phyloP scores from a whole-genome alignment of 2,329 filamentous ascomycete genomes.

The Ophiostoma piceae region DNA sequence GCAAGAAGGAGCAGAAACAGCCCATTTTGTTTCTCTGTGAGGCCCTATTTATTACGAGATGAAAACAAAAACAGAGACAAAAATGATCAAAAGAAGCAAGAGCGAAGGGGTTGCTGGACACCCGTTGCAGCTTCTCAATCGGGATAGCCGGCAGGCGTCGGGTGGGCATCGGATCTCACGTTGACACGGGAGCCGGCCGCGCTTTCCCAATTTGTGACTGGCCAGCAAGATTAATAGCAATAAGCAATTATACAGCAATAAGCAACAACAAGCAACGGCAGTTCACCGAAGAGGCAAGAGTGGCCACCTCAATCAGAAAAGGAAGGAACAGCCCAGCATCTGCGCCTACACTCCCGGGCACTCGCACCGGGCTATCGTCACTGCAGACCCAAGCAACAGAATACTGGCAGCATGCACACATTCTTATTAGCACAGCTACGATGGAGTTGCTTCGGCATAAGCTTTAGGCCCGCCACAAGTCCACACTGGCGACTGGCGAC shows the following conservation, averaged over 20 bases:
- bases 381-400: neutral
- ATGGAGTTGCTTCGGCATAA: neutral
- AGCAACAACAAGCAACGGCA: neutral
- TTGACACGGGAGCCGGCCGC: neutral
- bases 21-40: neutral
- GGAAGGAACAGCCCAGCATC: neutral
- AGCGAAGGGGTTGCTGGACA: neutral
- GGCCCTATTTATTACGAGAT: neutral
- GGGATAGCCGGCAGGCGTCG: neutral
- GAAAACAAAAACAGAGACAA: neutral
- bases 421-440: neutral
- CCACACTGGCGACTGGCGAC: neutral
- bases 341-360: neutral
- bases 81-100: neutral
- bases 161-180: neutral
- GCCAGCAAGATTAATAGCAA: neutral
- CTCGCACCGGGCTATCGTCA: neutral
- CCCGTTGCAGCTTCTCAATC: constrained; percentile 9
- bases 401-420: neutral
- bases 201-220: neutral
- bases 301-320: neutral
- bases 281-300: neutral
- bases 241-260: neutral
- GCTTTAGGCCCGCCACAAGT: neutral
- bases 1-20: neutral